Evolutionary conservation across 768 basidiomycete species (phyloP).

Genomic region (Termitomyces sp.): DNA sequence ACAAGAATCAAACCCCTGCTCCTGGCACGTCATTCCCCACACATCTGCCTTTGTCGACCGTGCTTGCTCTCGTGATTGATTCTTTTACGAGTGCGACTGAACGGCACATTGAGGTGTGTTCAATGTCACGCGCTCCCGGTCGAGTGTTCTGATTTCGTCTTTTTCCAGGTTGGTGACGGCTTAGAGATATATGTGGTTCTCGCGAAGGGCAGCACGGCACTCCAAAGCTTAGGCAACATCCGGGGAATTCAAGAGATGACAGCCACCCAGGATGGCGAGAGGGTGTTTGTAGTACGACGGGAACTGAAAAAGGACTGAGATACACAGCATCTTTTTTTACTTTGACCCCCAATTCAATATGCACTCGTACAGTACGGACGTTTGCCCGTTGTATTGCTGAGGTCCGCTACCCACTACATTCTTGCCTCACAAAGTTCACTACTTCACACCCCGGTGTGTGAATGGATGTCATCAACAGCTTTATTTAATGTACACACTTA

Average conservation of each 20-base stretch:
- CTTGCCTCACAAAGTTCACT: background rate
- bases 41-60: conserved; percentile 76
- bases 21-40: conserved; percentile 69
- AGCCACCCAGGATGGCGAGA: conserved; percentile 56
- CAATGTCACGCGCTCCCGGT: conserved; percentile 6
- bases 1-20: conserved; percentile 87
- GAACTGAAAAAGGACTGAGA: conserved; percentile 80
- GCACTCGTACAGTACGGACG: conserved; percentile 16
- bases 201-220: conserved; percentile 51
- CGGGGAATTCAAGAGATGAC: conserved; percentile 62
- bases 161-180: conserved; percentile 82
- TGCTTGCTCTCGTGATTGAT: conserved; percentile 87
- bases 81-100: conserved; percentile 97
- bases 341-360: conserved; percentile 10
- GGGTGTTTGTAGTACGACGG: conserved; percentile 68
- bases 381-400: conserved; percentile 4
- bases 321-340: conserved; percentile 2
- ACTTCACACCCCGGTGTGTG: background rate
- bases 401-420: background rate
- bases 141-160: conserved; percentile 7
- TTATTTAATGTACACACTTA: conserved; percentile 1
- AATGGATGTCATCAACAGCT: background rate
- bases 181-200: conserved; percentile 89
- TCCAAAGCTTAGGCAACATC: conserved; percentile 52
- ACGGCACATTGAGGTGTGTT: conserved; percentile 88